These are phyloP conservation scores for Paramecium octaurelia DNA, from an alignment of 73 alveolate species.

Conservation along the genomic window DNA sequence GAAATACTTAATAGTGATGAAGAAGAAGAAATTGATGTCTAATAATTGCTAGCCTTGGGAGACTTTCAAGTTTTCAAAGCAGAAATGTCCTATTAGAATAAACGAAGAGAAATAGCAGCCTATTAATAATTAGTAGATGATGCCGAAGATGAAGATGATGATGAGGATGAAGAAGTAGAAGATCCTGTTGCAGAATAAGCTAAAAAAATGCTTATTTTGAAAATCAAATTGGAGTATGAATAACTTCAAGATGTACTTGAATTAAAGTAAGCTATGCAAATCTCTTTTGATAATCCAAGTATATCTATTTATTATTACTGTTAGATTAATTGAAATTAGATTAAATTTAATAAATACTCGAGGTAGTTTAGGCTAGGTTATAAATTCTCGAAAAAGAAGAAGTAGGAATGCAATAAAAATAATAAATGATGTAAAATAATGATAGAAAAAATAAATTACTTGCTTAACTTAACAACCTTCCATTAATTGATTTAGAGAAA, in stretches of 20 bases:
- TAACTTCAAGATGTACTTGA: not conserved
- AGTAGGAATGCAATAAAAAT: not conserved
- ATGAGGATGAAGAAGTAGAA: not conserved
- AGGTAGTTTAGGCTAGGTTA: not conserved
- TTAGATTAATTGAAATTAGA: not conserved
- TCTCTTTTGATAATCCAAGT: not conserved
- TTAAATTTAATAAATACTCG: not conserved
- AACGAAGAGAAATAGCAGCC: slow-evolving; percentile 14
- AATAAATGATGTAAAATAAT: not conserved
- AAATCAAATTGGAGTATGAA: slow-evolving; percentile 24
- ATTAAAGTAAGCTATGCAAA: not conserved
- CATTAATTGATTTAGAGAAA: not conserved
- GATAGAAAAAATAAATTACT: not conserved
- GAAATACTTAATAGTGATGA: not conserved
- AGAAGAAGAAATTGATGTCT: not conserved
- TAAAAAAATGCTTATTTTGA: not conserved
- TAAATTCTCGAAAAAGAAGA: not conserved
- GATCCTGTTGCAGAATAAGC: not conserved
- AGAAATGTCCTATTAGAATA: slow-evolving; percentile 33
- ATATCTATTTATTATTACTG: not conserved
- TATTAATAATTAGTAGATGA: not conserved
- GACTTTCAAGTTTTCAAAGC: slow-evolving; percentile 17
- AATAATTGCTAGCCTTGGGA: slow-evolving; percentile 1
- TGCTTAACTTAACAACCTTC: not conserved
- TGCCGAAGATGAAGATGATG: not conserved